These are phyloP conservation scores for Sistotremastrum niveocremeum DNA, from an alignment of 768 basidiomycete species.

Conservation along the genomic window DNA sequence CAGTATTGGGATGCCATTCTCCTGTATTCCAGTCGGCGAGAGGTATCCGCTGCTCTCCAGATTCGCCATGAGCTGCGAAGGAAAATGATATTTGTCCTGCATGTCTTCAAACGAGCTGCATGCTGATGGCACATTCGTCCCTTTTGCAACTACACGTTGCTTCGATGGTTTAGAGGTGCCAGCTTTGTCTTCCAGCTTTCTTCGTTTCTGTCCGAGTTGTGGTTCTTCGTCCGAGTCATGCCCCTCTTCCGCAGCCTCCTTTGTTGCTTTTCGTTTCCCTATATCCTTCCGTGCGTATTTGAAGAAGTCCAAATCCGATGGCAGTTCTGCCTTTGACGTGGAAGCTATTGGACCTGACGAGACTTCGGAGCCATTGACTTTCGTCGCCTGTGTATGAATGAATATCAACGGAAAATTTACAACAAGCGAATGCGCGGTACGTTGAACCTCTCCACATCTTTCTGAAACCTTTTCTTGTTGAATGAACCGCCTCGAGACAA, in stretches of 20 bases:
- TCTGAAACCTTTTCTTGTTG: slow-evolving; percentile 59
- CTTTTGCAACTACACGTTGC: slow-evolving; percentile 68
- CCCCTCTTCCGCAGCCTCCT: slow-evolving; percentile 3
- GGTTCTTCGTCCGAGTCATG: slow-evolving; percentile 4
- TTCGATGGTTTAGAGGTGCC: slow-evolving; percentile 6
- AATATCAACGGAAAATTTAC: slow-evolving; percentile 9
- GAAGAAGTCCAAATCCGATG: slow-evolving; percentile 81
- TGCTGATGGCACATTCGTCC: slow-evolving; percentile 49
- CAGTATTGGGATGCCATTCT: slow-evolving; percentile 66
- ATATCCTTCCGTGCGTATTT: slow-evolving; percentile 55
- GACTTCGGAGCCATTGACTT: slow-evolving; percentile 11
- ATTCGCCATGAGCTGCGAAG: slow-evolving; percentile 52
- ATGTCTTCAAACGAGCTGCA: slow-evolving; percentile 48
- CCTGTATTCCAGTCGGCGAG: slow-evolving; percentile 70
- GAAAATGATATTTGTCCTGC: slow-evolving; percentile 39
- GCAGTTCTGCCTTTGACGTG: slow-evolving; percentile 39
- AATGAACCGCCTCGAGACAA: slow-evolving; percentile 84
- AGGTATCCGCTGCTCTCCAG: slow-evolving; percentile 45
- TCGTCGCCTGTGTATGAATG: slow-evolving; percentile 13
- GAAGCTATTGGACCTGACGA: neutral
- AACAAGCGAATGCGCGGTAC: slow-evolving; percentile 19
- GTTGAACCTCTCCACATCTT: slow-evolving; percentile 59
- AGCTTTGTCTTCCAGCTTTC: slow-evolving; percentile 15
- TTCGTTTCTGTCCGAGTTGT: slow-evolving; percentile 13
- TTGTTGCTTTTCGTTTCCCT: slow-evolving; percentile 35